A percentile compares a stretch with the other conserved stretches of the same genome.
These are phyloP conservation scores for Earliella scabrosa DNA, from an alignment of 1,284 basidiomycete genomes.

Conservation along the genomic window DNA sequence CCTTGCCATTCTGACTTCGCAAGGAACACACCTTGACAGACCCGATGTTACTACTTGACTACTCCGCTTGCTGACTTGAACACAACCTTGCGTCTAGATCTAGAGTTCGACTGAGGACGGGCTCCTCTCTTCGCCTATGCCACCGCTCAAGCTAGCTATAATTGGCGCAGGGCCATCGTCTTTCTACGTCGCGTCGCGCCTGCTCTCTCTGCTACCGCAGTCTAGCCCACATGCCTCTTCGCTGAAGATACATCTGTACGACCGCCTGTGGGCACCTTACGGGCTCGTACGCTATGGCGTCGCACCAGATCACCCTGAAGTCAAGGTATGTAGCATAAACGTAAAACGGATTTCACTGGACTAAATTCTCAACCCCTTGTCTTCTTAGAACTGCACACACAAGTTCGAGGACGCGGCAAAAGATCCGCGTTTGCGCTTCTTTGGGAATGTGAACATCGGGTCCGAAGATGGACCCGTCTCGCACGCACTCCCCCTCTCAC, in stretches of 20 bases:
- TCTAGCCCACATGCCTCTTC: slow-evolving; percentile 41
- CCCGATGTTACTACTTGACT: too few species aligned
- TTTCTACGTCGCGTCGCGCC: slow-evolving; percentile 90
- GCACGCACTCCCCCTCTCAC: slow-evolving; percentile 57
- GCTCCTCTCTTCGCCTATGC: too few species aligned
- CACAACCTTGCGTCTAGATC: too few species aligned
- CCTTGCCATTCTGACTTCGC: too few species aligned
- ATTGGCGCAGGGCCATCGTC: slow-evolving; percentile 92
- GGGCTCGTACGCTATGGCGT: slow-evolving; percentile 97
- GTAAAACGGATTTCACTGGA: not conserved
- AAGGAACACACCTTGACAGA: too few species aligned
- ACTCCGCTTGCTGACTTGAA: too few species aligned
- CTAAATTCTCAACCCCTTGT: not conserved
- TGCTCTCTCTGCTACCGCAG: slow-evolving; percentile 67
- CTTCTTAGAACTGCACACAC: slow-evolving; percentile 88
- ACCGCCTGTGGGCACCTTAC: slow-evolving; percentile 93
- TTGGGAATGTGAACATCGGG: slow-evolving; percentile 89
- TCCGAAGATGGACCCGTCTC: slow-evolving; percentile 44
- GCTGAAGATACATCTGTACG: slow-evolving; percentile 86
- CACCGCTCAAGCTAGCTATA: slow-evolving; percentile 71
- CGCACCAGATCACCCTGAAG: slow-evolving; percentile 98
- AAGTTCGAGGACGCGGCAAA: slow-evolving; percentile 85
- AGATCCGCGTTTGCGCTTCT: slow-evolving; percentile 85
- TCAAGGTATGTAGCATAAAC: slow-evolving; percentile 82
- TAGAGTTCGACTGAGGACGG: too few species aligned